phyloP scores from a whole-genome alignment of 768 basidiomycete genomes.

The Vararia minispora region DNA sequence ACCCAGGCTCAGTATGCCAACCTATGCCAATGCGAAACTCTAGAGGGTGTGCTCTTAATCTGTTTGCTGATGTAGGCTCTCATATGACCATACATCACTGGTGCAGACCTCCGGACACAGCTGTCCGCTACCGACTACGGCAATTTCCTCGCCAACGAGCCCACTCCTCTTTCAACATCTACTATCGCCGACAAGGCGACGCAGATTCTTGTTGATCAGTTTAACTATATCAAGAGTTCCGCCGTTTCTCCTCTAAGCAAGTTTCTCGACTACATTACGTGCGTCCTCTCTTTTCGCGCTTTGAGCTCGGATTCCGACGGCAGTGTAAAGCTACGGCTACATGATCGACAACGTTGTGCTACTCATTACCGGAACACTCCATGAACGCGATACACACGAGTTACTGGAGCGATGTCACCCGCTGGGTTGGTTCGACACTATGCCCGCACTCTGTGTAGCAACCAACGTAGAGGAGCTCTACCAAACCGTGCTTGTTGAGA shows the following conservation, averaged over 20 bases:
- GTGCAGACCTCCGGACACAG: slow-evolving; percentile 89
- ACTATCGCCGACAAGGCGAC: slow-evolving; percentile 97
- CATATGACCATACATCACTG: too few relatives aligned
- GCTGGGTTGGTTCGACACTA: slow-evolving; percentile 92
- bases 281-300: slow-evolving; percentile 22
- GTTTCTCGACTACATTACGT: slow-evolving; percentile 98
- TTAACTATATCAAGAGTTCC: slow-evolving; percentile 87
- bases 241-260: slow-evolving; percentile 84
- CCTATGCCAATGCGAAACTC: slow-evolving; percentile 91
- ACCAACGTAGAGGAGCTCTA: slow-evolving; percentile 98
- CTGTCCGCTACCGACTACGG: slow-evolving; percentile 96
- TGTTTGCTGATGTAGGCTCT: too few relatives aligned
- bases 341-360: slow-evolving; percentile 99
- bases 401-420: slow-evolving; percentile 95
- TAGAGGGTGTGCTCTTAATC: slow-evolving; percentile 67
- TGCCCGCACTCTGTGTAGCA: slow-evolving; percentile 98
- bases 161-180: slow-evolving; percentile 84
- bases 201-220: slow-evolving; percentile 90
- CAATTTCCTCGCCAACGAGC: slow-evolving; percentile 95
- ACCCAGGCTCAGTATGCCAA: slow-evolving; percentile 86
- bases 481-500: slow-evolving; percentile 94
- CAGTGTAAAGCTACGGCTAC: slow-evolving; percentile 69
- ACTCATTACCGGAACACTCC: slow-evolving; percentile 92
- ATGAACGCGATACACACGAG: slow-evolving; percentile 96
- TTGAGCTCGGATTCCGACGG: not conserved